Evolutionary conservation across 2,329 filamentous ascomycete species (phyloP).

Genomic region (Penicillium sumatraense): DNA sequence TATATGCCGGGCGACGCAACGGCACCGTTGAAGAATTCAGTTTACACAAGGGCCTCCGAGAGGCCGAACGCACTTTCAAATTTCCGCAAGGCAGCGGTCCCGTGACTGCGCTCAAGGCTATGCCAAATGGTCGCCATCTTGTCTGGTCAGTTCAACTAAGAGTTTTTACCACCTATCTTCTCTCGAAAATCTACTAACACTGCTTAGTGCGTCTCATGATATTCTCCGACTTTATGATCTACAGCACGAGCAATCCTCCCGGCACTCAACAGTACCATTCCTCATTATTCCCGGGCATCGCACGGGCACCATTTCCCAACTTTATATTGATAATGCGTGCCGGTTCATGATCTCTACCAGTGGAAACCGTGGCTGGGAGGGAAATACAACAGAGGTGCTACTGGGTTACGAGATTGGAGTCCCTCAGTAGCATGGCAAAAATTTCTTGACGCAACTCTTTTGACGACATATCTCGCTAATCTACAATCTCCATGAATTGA

Average conservation of each 20-base stretch:
- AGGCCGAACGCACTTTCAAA: conserved; percentile 77
- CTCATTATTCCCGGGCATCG: conserved; percentile 92
- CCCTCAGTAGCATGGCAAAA: conserved; percentile 25
- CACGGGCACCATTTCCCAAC: conserved; percentile 82
- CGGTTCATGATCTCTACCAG: conserved; percentile 90
- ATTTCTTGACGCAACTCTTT: neutral
- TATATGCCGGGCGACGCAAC: conserved; percentile 90
- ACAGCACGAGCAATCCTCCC: conserved; percentile 65
- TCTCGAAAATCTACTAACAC: conserved; percentile 3
- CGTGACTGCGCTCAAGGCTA: conserved; percentile 83
- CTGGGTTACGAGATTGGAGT: conserved; percentile 89
- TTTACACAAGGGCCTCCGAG: conserved; percentile 77
- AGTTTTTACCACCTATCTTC: neutral
- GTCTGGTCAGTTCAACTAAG: conserved; percentile 81
- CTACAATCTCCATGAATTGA: conserved; percentile 11
- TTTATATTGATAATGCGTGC: conserved; percentile 87
- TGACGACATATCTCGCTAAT: neutral
- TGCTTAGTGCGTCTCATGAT: conserved; percentile 80
- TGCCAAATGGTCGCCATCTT: conserved; percentile 91
- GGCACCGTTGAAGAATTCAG: conserved; percentile 93
- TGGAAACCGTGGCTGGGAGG: conserved; percentile 95
- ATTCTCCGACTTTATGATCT: conserved; percentile 93
- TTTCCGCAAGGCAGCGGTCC: conserved; percentile 89
- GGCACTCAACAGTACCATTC: conserved; percentile 85
- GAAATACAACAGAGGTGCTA: conserved; percentile 83